A percentile compares a stretch with the other conserved stretches of the same genome.
These are phyloP conservation scores for Pisolithus marmoratus DNA, from an alignment of 768 basidiomycete species.

Conservation along the genomic window DNA sequence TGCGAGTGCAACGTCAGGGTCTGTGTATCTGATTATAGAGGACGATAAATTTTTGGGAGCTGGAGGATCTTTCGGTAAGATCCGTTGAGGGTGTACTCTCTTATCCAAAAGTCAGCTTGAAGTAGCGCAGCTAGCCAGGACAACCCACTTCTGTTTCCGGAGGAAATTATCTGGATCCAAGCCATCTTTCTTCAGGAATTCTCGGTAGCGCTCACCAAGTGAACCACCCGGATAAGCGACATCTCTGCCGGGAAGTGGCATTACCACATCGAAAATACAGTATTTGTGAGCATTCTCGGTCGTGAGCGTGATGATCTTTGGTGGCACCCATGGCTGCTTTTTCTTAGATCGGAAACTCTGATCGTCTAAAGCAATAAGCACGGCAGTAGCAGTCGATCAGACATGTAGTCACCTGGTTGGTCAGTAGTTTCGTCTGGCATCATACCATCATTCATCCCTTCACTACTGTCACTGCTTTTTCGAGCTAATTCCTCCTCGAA, in stretches of 20 bases:
- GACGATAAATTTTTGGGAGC: slow-evolving; percentile 76
- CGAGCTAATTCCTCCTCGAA: slow-evolving; percentile 43
- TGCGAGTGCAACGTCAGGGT: slow-evolving; percentile 86
- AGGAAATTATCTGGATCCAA: slow-evolving; percentile 86
- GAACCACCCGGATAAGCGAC: slow-evolving; percentile 86
- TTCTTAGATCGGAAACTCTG: slow-evolving; percentile 7
- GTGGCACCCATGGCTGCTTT: slow-evolving; percentile 54
- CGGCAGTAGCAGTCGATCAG: not conserved
- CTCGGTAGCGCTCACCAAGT: slow-evolving; percentile 81
- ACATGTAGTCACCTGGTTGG: slow-evolving; percentile 26
- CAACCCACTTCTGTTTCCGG: slow-evolving; percentile 78
- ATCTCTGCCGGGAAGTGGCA: slow-evolving; percentile 95
- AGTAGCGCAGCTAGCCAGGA: not conserved
- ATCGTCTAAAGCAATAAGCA: not conserved
- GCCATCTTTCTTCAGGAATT: slow-evolving; percentile 80
- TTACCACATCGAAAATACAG: slow-evolving; percentile 90
- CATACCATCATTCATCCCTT: slow-evolving; percentile 17
- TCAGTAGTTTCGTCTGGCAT: slow-evolving; percentile 29
- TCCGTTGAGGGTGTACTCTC: slow-evolving; percentile 88
- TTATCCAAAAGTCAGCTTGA: slow-evolving; percentile 25
- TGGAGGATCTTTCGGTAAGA: slow-evolving; percentile 93
- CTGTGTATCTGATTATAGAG: slow-evolving; percentile 82
- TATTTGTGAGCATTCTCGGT: slow-evolving; percentile 75
- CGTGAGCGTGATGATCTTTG: slow-evolving; percentile 71
- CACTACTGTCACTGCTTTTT: slow-evolving; percentile 14